A percentile compares a stretch with the other conserved stretches of the same genome.
Conservation (phyloP, 2,329 filamentous ascomycete species). For the Colletotrichum abscissum region DNA sequence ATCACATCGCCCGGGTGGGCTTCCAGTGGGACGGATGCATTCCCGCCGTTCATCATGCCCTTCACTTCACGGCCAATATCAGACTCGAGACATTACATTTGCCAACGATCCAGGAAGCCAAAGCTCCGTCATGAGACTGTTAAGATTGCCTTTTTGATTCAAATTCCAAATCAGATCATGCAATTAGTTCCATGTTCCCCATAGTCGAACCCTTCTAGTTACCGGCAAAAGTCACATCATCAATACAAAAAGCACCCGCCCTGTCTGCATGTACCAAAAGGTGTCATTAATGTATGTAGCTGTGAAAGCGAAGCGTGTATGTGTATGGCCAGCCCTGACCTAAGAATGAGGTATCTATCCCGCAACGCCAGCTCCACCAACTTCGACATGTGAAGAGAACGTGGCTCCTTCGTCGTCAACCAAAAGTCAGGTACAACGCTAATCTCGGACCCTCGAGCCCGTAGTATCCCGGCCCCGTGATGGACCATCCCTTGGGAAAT, state of each 20-base stretch:
- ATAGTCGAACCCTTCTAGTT: not conserved
- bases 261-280: not conserved
- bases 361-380: slow-evolving; percentile 23
- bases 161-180: not conserved
- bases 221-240: not conserved
- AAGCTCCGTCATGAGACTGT: slow-evolving; percentile 5
- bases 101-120: not conserved
- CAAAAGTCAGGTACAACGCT: slow-evolving; percentile 12
- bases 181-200: not conserved
- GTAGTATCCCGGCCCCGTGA: not conserved
- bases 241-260: not conserved
- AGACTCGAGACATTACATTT: not conserved
- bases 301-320: slow-evolving; percentile 18
- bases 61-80: no score
- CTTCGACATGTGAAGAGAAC: slow-evolving; percentile 9
- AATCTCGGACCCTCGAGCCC: not conserved
- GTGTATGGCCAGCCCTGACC: slow-evolving; percentile 24
- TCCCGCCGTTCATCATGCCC: not conserved
- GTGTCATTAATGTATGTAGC: slow-evolving; percentile 33
- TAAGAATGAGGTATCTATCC: slow-evolving; percentile 34
- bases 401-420: slow-evolving; percentile 1
- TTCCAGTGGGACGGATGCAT: slow-evolving; percentile 14
- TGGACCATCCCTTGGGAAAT: not conserved
- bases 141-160: not conserved
- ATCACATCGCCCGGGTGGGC: not conserved